Conservation (phyloP, 352 stramenopile species). For the Phytophthora capsici region DNA sequence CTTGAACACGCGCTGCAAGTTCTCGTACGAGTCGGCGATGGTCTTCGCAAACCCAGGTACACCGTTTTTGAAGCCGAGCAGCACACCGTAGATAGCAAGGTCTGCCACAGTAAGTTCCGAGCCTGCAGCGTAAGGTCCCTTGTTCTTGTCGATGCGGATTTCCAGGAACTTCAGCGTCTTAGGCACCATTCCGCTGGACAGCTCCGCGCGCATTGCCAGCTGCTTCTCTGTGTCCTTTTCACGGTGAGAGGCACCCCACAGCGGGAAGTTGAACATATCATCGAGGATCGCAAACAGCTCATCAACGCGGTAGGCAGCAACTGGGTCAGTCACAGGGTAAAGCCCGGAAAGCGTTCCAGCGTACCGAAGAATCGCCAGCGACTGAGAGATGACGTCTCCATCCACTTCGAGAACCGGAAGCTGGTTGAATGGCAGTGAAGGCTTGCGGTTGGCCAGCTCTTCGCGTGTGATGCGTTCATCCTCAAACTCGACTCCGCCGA, state of each 20-base stretch:
- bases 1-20: constrained; percentile 49
- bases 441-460: constrained; percentile 49
- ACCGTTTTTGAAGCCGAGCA: constrained; percentile 47
- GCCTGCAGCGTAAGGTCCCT: constrained; percentile 42
- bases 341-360: constrained; percentile 59
- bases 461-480: constrained; percentile 51
- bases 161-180: constrained; percentile 53
- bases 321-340: constrained; percentile 47
- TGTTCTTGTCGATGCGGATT: constrained; percentile 50
- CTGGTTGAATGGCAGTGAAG: constrained; percentile 50
- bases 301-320: constrained; percentile 51
- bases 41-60: constrained; percentile 33
- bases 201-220: constrained; percentile 45
- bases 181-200: constrained; percentile 42
- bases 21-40: constrained; percentile 41
- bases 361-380: constrained; percentile 68
- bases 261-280: constrained; percentile 47
- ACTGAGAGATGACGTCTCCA: constrained; percentile 55
- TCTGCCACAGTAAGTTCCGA: constrained; percentile 56
- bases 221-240: constrained; percentile 46
- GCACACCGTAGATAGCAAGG: constrained; percentile 50
- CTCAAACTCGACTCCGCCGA: constrained; percentile 61
- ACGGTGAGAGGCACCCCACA: constrained; percentile 28
- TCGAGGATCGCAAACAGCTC: constrained; percentile 49
- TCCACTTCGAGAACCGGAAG: constrained; percentile 59